Evolutionary conservation across 768 basidiomycete species (phyloP).

Genomic region (Leccinum uliginosum): DNA sequence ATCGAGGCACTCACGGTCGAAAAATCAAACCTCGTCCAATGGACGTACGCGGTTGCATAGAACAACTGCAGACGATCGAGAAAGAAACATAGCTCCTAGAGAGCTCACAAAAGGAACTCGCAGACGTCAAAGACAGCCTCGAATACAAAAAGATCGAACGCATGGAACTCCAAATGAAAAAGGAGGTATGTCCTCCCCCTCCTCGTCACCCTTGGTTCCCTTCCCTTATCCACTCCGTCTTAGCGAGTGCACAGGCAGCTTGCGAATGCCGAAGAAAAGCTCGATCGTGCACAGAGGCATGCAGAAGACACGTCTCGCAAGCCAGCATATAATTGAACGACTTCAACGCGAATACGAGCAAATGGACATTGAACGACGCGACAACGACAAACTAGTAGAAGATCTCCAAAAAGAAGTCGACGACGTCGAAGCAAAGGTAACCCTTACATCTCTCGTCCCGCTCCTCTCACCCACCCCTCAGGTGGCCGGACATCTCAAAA

Average conservation of each 20-base stretch:
- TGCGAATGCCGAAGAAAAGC: conserved; percentile 76
- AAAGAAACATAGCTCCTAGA: conserved; percentile 64
- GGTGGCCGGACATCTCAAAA: conserved; percentile 74
- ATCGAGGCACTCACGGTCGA: conserved; percentile 71
- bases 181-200: conserved; percentile 47
- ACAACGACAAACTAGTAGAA: conserved; percentile 76
- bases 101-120: conserved; percentile 59
- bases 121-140: conserved; percentile 61
- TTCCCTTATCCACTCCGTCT: background rate
- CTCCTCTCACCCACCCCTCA: conserved; percentile 26
- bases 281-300: conserved; percentile 72
- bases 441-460: background rate
- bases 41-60: conserved; percentile 69
- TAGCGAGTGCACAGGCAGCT: conserved; percentile 82
- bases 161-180: conserved; percentile 60
- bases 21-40: conserved; percentile 54
- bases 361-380: conserved; percentile 70
- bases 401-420: conserved; percentile 69
- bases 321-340: conserved; percentile 67
- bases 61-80: conserved; percentile 73
- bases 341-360: conserved; percentile 76
- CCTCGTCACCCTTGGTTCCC: background rate
- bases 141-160: conserved; percentile 73
- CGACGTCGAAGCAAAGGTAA: conserved; percentile 62
- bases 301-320: conserved; percentile 76